Base-by-base conservation (phyloP, 106 monocot species). In the Allium fistulosum region DNA sequence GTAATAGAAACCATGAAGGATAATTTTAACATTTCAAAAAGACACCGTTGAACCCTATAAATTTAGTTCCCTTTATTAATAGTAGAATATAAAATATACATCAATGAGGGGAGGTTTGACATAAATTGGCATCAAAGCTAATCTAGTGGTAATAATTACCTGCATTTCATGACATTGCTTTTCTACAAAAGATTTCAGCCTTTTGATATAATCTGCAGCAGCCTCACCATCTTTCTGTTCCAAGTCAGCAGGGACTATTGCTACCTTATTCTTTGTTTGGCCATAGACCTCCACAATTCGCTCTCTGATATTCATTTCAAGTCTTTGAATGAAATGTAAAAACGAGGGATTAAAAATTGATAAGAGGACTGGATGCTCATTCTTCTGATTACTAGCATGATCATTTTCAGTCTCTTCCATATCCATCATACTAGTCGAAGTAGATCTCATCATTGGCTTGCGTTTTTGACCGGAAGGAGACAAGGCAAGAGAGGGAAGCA, bases 111-210 rank as follows among this genome's bases (percentile, higher is more conserved):
- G 2, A 37, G 37, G 37, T 37, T 37, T 37, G 37, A 37, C 2
- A 37, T 37, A 37, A 0, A 37, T 37, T 37, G 37, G 37, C 37
- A 37, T 37, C 37, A 37, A 37, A 37, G 37, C 37, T 37, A 37
- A 37, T 37, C 37, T 37, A 37, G 37, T 37, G 37, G 37, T 37
- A 37, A 37, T 37, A 37, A 2, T 37, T 37, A 99, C 99, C 99
- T 99, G 92, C 87, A 99, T 90, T 66, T 99, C 92, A 69, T 46
- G 77, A 77, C 99, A 99, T 67, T 99, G 99, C 70, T 81, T 93
- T 63, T 93, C 87, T 46, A 93, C 69, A 67, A 99, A 99, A 49
- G 76, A 75, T 71, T 85, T 93, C 69, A 93, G 58, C 53, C 99
- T 74, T 72, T 81, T 85, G 22, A 93, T 80, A 57, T 99, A 99